phyloP scores from a whole-genome alignment of 352 stramenopile genomes.

The Globisporangium megalacanthum region DNA sequence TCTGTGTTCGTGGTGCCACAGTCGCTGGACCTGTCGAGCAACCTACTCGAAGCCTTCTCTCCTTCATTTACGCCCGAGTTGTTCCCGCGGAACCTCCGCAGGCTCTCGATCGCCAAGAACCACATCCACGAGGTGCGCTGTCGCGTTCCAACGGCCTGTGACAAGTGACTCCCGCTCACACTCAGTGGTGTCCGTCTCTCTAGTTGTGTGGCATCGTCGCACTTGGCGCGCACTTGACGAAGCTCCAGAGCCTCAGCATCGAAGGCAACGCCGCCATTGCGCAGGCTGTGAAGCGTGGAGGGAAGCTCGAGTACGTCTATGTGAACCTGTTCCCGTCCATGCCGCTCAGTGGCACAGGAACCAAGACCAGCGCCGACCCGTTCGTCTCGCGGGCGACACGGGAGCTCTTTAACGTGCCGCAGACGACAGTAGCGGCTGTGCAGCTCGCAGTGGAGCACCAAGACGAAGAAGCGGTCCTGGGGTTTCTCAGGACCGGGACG shows the following conservation, averaged over 20 bases:
- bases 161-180: not conserved
- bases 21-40: constrained; percentile 59
- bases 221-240: constrained; percentile 29
- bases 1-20: constrained; percentile 8
- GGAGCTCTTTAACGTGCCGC: constrained; percentile 19
- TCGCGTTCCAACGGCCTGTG: not conserved
- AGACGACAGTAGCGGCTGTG: constrained; percentile 10
- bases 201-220: constrained; percentile 47
- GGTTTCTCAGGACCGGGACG: constrained; percentile 22
- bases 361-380: not conserved
- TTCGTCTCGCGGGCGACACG: constrained; percentile 4
- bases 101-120: constrained; percentile 51
- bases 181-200: not conserved
- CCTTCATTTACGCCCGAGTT: constrained; percentile 15
- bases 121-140: constrained; percentile 47
- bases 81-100: constrained; percentile 36
- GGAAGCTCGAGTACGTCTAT: constrained; percentile 35
- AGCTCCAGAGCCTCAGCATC: constrained; percentile 39
- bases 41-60: constrained; percentile 36
- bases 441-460: constrained; percentile 18
- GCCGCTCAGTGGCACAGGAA: constrained; percentile 6
- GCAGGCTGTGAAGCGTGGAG: constrained; percentile 25
- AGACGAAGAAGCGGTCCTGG: constrained; percentile 14
- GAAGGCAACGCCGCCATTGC: constrained; percentile 38
- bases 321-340: constrained; percentile 35